These are phyloP conservation scores for Pseudogymnoascus sp. DNA, from an alignment of 2,329 filamentous ascomycete species.

Conservation along the genomic window DNA sequence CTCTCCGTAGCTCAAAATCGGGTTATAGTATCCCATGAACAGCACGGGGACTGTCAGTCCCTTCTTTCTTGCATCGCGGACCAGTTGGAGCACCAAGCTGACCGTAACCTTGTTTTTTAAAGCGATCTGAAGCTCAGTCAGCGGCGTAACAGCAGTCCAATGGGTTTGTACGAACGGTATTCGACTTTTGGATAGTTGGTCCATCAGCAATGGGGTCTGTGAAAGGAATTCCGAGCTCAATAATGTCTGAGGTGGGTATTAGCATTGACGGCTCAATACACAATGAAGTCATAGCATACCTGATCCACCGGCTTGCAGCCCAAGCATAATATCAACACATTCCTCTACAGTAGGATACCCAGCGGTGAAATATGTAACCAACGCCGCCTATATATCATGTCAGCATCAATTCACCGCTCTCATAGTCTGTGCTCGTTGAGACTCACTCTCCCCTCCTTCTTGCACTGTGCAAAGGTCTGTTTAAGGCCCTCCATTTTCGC, in stretches of 20 bases:
- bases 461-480: slow-evolving; percentile 47
- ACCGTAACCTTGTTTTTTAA: slow-evolving; percentile 85
- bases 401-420: slow-evolving; percentile 9
- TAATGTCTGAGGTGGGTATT: slow-evolving; percentile 55
- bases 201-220: slow-evolving; percentile 97
- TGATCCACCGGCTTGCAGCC: slow-evolving; percentile 85
- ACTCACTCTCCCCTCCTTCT: slow-evolving; percentile 38
- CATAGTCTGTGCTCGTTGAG: not conserved
- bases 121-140: slow-evolving; percentile 43
- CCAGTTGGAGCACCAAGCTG: slow-evolving; percentile 68
- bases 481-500: slow-evolving; percentile 40
- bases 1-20: slow-evolving; percentile 87
- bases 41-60: slow-evolving; percentile 77
- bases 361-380: slow-evolving; percentile 94
- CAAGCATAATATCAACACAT: slow-evolving; percentile 75
- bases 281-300: slow-evolving; percentile 42
- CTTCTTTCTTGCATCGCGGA: slow-evolving; percentile 66
- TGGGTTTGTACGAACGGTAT: slow-evolving; percentile 51
- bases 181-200: slow-evolving; percentile 91
- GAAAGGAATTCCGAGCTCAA: slow-evolving; percentile 93
- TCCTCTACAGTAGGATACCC: slow-evolving; percentile 79
- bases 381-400: slow-evolving; percentile 38
- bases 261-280: slow-evolving; percentile 1
- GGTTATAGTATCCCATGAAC: slow-evolving; percentile 99
- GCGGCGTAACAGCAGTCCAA: slow-evolving; percentile 7